These are phyloP conservation scores for Candida alai DNA, from an alignment of 805 yeast genomes.

Conservation along the genomic window DNA sequence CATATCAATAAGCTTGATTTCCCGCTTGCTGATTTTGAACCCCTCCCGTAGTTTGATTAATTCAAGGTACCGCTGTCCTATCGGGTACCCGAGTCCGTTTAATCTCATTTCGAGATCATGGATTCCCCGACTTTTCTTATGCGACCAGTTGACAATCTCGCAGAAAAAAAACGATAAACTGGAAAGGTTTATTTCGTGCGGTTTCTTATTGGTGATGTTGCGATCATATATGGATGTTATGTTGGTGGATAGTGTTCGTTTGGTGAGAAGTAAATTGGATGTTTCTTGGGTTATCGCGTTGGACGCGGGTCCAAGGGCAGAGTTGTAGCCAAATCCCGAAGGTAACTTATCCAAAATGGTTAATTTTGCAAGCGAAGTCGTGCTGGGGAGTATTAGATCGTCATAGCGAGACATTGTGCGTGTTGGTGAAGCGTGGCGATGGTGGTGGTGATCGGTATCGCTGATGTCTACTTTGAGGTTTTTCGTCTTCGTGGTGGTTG, in stretches of 20 bases:
- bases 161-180: conserved; percentile 66
- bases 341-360: conserved; percentile 25
- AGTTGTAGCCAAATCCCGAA: conserved; percentile 42
- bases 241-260: conserved; percentile 24
- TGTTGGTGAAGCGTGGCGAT: background rate
- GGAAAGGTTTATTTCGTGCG: conserved; percentile 63
- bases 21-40: conserved; percentile 56
- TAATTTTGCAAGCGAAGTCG: conserved; percentile 24
- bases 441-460: no score
- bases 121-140: conserved; percentile 58
- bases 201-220: conserved; percentile 56
- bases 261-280: conserved; percentile 31
- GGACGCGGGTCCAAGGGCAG: conserved; percentile 39
- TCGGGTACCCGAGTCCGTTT: conserved; percentile 71
- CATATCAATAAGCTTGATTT: conserved; percentile 59
- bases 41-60: conserved; percentile 68
- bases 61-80: conserved; percentile 72
- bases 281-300: conserved; percentile 37
- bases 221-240: conserved; percentile 60
- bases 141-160: conserved; percentile 66
- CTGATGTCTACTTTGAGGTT: no score
- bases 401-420: conserved; percentile 13
- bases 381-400: conserved; percentile 29
- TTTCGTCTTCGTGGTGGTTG: background rate
- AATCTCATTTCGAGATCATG: conserved; percentile 55